A percentile compares a stretch with the other conserved stretches of the same genome.
These are phyloP conservation scores for Solidago caesia DNA, from an alignment of 129 eudicot species.

Conservation along the genomic window DNA sequence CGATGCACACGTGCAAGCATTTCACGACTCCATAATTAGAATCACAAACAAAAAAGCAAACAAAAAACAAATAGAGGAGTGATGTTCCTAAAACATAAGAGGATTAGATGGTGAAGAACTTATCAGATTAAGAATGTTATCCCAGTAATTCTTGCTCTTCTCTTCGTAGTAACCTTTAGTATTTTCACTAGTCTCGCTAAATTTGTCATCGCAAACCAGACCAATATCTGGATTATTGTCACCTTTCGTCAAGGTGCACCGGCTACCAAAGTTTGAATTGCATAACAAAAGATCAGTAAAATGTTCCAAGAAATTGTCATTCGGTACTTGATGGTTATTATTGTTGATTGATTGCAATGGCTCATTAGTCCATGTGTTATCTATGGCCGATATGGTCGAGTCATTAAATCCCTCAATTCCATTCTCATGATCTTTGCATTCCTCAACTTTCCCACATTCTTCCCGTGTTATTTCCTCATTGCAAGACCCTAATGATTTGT, in stretches of 20 bases:
- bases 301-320: constrained; percentile 55
- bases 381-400: constrained; percentile 33
- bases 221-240: constrained; percentile 35
- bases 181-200: background rate
- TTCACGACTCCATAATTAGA: background rate
- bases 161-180: constrained; percentile 31
- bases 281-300: constrained; percentile 70
- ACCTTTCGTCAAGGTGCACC: constrained; percentile 23
- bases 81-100: constrained; percentile 40
- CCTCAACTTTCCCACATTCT: constrained; percentile 38
- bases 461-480: constrained; percentile 33
- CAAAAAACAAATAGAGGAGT: background rate
- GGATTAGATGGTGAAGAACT: constrained; percentile 57
- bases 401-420: constrained; percentile 36
- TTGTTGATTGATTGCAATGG: constrained; percentile 24
- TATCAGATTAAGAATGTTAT: constrained; percentile 55
- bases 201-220: constrained; percentile 20
- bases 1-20: constrained; percentile 9
- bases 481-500: background rate
- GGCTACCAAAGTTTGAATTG: constrained; percentile 21
- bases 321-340: constrained; percentile 27
- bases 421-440: constrained; percentile 26
- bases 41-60: background rate
- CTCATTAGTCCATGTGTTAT: constrained; percentile 31
- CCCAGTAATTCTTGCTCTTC: constrained; percentile 71